These are phyloP conservation scores for Rhynchosporium agropyri DNA, from an alignment of 2,329 filamentous ascomycete species.

Conservation along the genomic window DNA sequence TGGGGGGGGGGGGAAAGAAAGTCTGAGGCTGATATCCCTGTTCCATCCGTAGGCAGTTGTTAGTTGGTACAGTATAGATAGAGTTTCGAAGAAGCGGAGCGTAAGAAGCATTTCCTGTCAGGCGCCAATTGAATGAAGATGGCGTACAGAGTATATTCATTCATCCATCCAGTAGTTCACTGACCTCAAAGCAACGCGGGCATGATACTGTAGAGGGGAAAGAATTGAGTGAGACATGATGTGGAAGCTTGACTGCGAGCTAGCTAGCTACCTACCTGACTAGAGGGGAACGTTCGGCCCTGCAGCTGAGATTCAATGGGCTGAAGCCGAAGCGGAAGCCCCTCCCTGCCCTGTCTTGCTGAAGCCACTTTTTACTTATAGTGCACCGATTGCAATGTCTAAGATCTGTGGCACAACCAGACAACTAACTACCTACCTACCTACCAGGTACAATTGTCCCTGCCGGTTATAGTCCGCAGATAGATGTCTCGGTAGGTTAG, in stretches of 20 bases:
- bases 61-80: neutral
- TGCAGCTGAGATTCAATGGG: slow-evolving; percentile 6
- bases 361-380: neutral
- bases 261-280: neutral
- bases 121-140: neutral
- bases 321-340: neutral
- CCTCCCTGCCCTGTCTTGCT: slow-evolving; percentile 7
- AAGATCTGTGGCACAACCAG: slow-evolving; percentile 8
- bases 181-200: neutral
- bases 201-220: neutral
- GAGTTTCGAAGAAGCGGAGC: neutral
- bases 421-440: too few species aligned
- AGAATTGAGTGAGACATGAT: neutral
- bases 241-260: neutral
- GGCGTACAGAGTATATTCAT: neutral
- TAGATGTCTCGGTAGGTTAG: neutral
- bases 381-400: neutral
- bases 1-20: too few species aligned
- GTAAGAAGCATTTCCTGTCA: neutral
- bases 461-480: neutral
- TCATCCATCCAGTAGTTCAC: neutral
- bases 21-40: slow-evolving; percentile 1
- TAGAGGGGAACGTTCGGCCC: slow-evolving; percentile 6
- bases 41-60: neutral
- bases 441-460: too few species aligned